These are phyloP conservation scores for Chlamydomonas urium DNA, from an alignment of 139 green algal genomes.

Conservation along the genomic window DNA sequence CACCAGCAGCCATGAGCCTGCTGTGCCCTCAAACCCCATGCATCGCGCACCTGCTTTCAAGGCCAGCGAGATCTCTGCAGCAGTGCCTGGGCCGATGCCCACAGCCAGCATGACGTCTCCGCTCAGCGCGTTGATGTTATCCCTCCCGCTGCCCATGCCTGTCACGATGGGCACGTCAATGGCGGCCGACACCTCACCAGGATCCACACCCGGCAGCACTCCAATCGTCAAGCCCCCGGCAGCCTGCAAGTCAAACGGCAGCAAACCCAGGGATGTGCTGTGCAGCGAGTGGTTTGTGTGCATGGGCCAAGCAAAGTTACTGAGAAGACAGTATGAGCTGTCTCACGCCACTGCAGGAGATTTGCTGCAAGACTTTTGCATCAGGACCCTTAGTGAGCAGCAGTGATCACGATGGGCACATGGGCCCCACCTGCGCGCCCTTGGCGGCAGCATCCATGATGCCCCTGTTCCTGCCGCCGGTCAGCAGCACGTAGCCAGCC, in stretches of 20 bases:
- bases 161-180: conserved; percentile 47
- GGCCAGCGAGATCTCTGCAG: conserved; percentile 27
- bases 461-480: conserved; percentile 15
- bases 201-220: conserved; percentile 19
- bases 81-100: conserved; percentile 24
- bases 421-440: conserved; percentile 27
- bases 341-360: background rate
- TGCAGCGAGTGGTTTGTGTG: too few species aligned
- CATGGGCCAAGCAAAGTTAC: too few species aligned
- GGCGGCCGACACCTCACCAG: conserved; percentile 11
- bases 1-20: too few species aligned
- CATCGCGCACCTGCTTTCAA: conserved; percentile 28
- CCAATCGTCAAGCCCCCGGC: conserved; percentile 36
- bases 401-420: too few species aligned
- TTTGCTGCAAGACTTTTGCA: too few species aligned
- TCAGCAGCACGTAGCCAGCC: conserved; percentile 15
- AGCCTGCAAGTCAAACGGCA: conserved; percentile 14
- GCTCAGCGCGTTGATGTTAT: conserved; percentile 44
- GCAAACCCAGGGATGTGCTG: too few species aligned
- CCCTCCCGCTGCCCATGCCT: conserved; percentile 33
- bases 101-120: conserved; percentile 27
- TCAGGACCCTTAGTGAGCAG: too few species aligned
- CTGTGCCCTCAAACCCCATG: too few species aligned
- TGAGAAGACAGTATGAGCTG: background rate
- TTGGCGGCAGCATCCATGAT: conserved; percentile 27